Base-by-base conservation (phyloP, 805 yeast species). In the Candida ascalaphidarum region DNA sequence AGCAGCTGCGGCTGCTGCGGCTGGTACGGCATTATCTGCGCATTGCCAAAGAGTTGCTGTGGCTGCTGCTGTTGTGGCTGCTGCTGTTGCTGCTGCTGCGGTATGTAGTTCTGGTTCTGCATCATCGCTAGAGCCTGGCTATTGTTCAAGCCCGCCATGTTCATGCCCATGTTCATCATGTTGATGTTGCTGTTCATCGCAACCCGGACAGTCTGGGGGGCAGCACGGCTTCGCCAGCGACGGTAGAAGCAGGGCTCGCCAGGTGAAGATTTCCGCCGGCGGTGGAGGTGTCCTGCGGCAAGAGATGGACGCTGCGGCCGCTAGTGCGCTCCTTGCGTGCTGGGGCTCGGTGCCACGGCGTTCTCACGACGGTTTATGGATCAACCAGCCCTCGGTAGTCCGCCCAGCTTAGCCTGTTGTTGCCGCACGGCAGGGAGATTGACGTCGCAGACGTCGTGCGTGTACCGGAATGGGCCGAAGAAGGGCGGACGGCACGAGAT, bases 41-140 rank as follows among this genome's bases (percentile, higher is more conserved):
- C 20, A 14, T 25, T 30, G 26, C 6, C 23, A 22, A n/a, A 12
- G 3, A 11, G 22, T 26, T 29, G 33, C 13, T 17, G 27, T 16
- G 21, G 27, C 4, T 13, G 13, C 11, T n/a, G 27, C 21, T 18
- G 32, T 16, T 26, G 33, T 14, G 15, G 16, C 25, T 32, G 37
- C 12, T 25, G 30, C 11, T 38, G 40, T 17, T 30, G 39, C 19
- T 35, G 40, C 16, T 31, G 36, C 9, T 26, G 37, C 27, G 31
- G 40, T 20, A 27, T 38, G 14, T 26, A 32, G 21, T 22, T 34
- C 31, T 30, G 37, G 26, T 22, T 31, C 19, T 33, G 39, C 21
- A 29, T 24, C 14, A 35, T 23, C 3, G 31, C 33, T 8, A 33
- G 29, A 7, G 35, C 27, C 23, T 30, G 39, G 32, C 21, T 29